Percentiles rank a stretch among this genome's conserved stretches.
These are phyloP conservation scores for Penicillium hordei DNA, from an alignment of 2,329 filamentous ascomycete species.

Conservation along the genomic window DNA sequence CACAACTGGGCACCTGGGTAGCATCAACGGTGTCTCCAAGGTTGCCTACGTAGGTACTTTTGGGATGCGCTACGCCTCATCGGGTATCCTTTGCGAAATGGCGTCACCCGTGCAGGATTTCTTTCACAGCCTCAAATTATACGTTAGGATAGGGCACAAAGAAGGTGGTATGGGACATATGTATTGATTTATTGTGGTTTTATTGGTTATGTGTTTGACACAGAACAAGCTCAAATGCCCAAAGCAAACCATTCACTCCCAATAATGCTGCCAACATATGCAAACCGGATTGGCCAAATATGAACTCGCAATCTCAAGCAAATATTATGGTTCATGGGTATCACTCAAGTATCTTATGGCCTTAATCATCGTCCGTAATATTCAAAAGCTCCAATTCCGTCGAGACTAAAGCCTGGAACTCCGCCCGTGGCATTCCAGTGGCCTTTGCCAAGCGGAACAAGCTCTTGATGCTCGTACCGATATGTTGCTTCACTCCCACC, in stretches of 20 bases:
- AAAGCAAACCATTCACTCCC: not conserved
- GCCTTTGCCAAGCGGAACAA: constrained; percentile 60
- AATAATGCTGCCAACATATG: constrained; percentile 6
- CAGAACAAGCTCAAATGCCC: not conserved
- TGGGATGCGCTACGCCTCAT: constrained; percentile 4
- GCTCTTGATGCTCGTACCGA: constrained; percentile 63
- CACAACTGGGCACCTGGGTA: not conserved
- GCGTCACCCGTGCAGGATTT: not conserved
- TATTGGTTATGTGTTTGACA: not conserved
- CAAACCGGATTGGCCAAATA: constrained; percentile 8
- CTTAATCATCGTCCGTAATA: constrained; percentile 52
- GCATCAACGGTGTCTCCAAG: not conserved
- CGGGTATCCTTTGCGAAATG: constrained; percentile 10
- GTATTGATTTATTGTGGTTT: not conserved
- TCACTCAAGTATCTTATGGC: constrained; percentile 12
- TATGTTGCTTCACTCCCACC: constrained; percentile 62
- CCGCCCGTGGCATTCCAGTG: constrained; percentile 57
- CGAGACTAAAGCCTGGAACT: constrained; percentile 61
- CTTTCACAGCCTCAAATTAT: not conserved
- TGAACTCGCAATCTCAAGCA: constrained; percentile 9
- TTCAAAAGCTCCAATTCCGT: constrained; percentile 60
- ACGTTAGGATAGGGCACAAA: not conserved
- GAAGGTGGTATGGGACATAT: not conserved
- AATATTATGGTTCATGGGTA: constrained; percentile 25
- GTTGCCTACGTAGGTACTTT: not conserved